Conservation (phyloP, 2,329 filamentous ascomycete species). For the Cryphonectria japonica region DNA sequence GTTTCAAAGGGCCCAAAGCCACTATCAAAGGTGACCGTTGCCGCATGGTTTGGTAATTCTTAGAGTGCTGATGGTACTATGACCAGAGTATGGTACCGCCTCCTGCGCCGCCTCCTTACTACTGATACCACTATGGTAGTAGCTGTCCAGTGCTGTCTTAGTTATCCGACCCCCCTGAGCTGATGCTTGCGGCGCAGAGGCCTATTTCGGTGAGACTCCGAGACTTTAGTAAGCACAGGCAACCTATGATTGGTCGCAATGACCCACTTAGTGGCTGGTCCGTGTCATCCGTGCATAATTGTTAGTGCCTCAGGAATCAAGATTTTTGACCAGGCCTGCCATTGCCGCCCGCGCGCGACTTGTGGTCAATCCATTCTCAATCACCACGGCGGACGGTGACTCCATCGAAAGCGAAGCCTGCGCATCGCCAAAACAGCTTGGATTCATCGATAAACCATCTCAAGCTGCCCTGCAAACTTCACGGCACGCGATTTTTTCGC, state of each 20-base stretch:
- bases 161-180: constrained; percentile 7
- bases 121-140: not conserved
- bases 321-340: constrained; percentile 16
- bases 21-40: no score
- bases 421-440: constrained; percentile 64
- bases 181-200: constrained; percentile 11
- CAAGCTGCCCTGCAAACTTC: constrained; percentile 55
- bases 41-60: no score
- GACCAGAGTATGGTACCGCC: not conserved
- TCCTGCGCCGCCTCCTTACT: not conserved
- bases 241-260: constrained; percentile 12
- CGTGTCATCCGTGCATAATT: constrained; percentile 17
- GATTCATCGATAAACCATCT: constrained; percentile 63
- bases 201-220: not conserved
- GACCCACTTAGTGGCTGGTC: constrained; percentile 8
- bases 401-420: constrained; percentile 51
- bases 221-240: constrained; percentile 28
- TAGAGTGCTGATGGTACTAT: not conserved
- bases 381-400: constrained; percentile 32
- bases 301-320: constrained; percentile 33
- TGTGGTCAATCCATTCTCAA: constrained; percentile 54
- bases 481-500: constrained; percentile 60
- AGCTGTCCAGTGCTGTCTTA: not conserved
- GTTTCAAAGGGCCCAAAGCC: not conserved
- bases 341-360: constrained; percentile 29